A percentile compares a stretch with the other conserved stretches of the same genome.
Conservation (phyloP, 495 filamentous ascomycete species). For the Penicillium goetzii region DNA sequence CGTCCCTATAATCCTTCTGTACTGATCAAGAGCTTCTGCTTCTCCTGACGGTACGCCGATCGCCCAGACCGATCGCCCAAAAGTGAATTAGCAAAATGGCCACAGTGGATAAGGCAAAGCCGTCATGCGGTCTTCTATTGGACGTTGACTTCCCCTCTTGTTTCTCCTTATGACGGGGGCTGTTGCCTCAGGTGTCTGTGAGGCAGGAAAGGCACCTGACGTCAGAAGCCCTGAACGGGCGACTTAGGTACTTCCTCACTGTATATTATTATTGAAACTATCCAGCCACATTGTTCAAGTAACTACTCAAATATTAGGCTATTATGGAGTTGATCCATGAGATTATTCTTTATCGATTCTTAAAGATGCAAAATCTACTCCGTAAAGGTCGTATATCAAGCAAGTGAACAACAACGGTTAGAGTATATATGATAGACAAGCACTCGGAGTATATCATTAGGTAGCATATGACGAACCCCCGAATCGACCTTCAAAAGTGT, state of each 20-base stretch:
- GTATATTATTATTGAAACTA: not conserved
- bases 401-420: no score
- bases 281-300: not conserved
- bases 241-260: no score
- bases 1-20: not conserved
- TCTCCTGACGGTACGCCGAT: not conserved
- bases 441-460: not conserved
- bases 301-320: no score
- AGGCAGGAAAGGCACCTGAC: constrained; percentile 28
- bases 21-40: not conserved
- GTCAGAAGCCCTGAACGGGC: constrained; percentile 21
- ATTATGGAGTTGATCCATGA: no score
- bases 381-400: no score
- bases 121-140: not conserved
- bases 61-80: constrained; percentile 3
- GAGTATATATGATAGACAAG: not conserved
- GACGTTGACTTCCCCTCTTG: not conserved
- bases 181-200: constrained; percentile 2
- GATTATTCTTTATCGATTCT: no score
- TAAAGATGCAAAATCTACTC: no score
- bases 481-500: not conserved
- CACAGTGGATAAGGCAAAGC: not conserved
- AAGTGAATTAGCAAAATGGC: not conserved
- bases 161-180: not conserved
- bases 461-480: not conserved